Evolutionary conservation across 805 yeast species (phyloP), one percentile per base, ranked within the genome.

Genomic region (Wickerhamiella allomyrinae): DNA sequence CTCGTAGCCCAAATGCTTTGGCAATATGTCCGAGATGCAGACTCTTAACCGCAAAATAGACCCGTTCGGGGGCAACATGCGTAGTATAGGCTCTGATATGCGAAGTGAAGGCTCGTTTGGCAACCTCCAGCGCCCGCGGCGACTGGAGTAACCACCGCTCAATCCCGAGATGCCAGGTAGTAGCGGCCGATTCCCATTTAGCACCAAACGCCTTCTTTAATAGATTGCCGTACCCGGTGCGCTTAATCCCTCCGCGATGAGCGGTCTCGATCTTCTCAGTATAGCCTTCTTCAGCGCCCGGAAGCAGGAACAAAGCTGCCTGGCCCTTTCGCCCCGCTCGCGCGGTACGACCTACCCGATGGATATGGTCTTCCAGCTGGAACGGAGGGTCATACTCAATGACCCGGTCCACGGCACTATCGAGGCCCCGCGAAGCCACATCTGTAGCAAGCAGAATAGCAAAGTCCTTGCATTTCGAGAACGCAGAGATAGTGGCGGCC

Each of bases 371-470:
- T 48, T 86, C 96, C 5, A 85, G 69, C 1, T 91, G 73, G 56
- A 89, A 87, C 5, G 98, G 95, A 2, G 99, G 95, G 57, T 91
- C 99, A 53, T 77, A 79, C 59, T 91, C 98, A 15, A 91, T 69
- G 24, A 91, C 95, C 38, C 79, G 74, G 36, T 91, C 74, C 45
- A 91, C 84, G 40, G 75, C 94, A 43, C 91, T 65, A 67, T 91
- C 99, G 48, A 91, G 69, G 48, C 99, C 99, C 64, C 99, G 76
- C 25, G 97, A 78, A 0, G 96, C 98, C 47, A 91, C 97, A 69
- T 91, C 99, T 0, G 99, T 91, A 68, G 97, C 89, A 52, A 91
- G 74, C 54, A 91, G 67, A 17, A 91, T 69, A 2, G 79, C 69
- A 37, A 45, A 43, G 15, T 17, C 34, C 13, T 15, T 21, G 29